These are phyloP conservation scores for Vitis vinifera DNA, from an alignment of 164 flowering plant genomes.

Conservation along the genomic window DNA sequence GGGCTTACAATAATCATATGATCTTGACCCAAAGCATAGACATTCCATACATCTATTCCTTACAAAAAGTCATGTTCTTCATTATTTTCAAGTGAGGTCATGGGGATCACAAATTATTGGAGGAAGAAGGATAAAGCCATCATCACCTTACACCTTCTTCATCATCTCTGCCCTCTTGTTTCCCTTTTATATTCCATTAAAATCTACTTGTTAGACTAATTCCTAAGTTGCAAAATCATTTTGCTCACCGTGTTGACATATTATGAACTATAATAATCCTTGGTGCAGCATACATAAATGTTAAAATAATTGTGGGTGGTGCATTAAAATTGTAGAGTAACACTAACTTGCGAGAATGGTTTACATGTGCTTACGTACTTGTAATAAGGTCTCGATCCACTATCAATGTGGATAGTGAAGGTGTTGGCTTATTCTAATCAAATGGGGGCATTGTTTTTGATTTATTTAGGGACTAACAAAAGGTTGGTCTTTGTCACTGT, in stretches of 20 bases:
- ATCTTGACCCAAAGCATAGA: too few species aligned
- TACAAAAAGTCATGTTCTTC: too few species aligned
- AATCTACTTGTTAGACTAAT: too few species aligned
- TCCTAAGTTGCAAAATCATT: too few species aligned
- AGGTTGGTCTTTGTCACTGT: not conserved
- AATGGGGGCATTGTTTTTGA: not conserved
- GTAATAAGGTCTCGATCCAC: constrained; percentile 38
- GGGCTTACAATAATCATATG: too few species aligned
- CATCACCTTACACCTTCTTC: constrained; percentile 16
- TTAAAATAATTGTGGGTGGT: constrained; percentile 20
- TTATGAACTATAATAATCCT: not conserved
- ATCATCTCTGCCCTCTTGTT: constrained; percentile 5
- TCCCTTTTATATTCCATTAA: constrained; percentile 5
- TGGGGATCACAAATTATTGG: constrained; percentile 21
- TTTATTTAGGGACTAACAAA: too few species aligned
- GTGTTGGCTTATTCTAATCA: constrained; percentile 19
- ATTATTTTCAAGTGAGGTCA: constrained; percentile 1
- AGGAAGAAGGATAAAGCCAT: constrained; percentile 33
- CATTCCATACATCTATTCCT: too few species aligned
- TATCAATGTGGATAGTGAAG: constrained; percentile 33
- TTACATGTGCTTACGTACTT: constrained; percentile 32
- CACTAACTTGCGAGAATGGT: constrained; percentile 11
- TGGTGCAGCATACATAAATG: not conserved
- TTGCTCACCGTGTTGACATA: too few species aligned
- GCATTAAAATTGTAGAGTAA: constrained; percentile 14